A percentile compares a stretch with the other conserved stretches of the same genome.
Evolutionary conservation across 495 filamentous ascomycete genomes (phyloP).

Genomic region (Aspergillus leporis): DNA sequence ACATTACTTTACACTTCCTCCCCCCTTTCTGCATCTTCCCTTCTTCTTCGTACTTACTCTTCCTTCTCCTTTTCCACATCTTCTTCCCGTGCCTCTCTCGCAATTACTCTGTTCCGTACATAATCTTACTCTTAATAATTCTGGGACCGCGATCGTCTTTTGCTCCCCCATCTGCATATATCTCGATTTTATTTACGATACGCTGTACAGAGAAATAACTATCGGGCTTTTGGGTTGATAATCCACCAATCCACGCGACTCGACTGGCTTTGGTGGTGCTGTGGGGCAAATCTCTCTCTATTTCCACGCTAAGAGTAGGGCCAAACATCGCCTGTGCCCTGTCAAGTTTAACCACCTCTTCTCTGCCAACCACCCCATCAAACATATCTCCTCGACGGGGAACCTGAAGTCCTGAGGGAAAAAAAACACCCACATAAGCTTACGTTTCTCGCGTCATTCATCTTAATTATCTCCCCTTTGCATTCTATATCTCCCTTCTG

Average conservation of each 20-base stretch:
- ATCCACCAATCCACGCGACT: conserved; percentile 36
- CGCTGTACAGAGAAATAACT: not conserved
- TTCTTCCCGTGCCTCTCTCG: conserved; percentile 9
- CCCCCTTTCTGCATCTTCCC: conserved; percentile 3
- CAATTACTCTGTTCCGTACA: conserved; percentile 9
- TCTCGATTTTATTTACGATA: not conserved
- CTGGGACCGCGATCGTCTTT: not conserved
- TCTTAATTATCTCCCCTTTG: conserved; percentile 13
- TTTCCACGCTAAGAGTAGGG: conserved; percentile 52
- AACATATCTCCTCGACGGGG: conserved; percentile 14
- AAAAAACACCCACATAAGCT: not conserved
- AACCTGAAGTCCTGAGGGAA: conserved; percentile 1
- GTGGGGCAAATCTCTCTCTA: conserved; percentile 45
- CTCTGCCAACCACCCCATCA: conserved; percentile 28
- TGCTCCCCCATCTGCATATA: conserved; percentile 8
- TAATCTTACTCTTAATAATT: conserved; percentile 4
- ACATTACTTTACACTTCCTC: conserved; percentile 3
- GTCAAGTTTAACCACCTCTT: conserved; percentile 41
- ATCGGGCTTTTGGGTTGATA: conserved; percentile 9
- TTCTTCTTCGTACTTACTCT: conserved; percentile 1
- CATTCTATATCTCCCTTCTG: conserved; percentile 11
- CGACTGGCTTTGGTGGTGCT: conserved; percentile 26
- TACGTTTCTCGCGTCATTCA: conserved; percentile 24
- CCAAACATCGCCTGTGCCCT: conserved; percentile 50
- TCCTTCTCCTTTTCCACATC: not conserved